These are phyloP conservation scores for Colletotrichum tofieldiae DNA, from an alignment of 2,329 filamentous ascomycete genomes.

Conservation along the genomic window DNA sequence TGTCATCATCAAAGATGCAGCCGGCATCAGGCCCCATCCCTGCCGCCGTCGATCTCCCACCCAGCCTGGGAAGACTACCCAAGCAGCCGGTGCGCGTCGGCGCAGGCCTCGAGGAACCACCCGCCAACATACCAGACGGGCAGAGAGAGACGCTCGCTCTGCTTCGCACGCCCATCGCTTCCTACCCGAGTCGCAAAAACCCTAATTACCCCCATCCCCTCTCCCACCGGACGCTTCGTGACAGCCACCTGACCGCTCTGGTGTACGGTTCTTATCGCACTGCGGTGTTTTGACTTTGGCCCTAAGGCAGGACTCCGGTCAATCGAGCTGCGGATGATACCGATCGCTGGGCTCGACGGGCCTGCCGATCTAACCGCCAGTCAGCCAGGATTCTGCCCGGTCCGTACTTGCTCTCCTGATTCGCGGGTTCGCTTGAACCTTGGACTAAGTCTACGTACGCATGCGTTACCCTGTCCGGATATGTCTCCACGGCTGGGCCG, in stretches of 20 bases:
- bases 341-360: slow-evolving; percentile 20
- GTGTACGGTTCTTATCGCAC: neutral
- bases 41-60: slow-evolving; percentile 12
- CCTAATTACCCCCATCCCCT: too few relatives aligned
- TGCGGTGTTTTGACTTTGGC: neutral
- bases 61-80: neutral
- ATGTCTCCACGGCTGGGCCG: neutral
- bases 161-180: neutral
- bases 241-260: neutral
- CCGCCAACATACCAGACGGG: slow-evolving; percentile 3
- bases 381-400: slow-evolving; percentile 5
- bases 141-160: neutral
- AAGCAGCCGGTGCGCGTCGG: slow-evolving; percentile 5
- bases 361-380: slow-evolving; percentile 16
- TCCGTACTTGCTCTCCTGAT: slow-evolving; percentile 6
- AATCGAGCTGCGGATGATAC: slow-evolving; percentile 1
- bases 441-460: neutral
- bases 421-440: neutral
- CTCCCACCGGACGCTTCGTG: neutral
- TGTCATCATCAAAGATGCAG: neutral
- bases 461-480: too few relatives aligned
- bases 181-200: neutral
- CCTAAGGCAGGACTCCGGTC: neutral
- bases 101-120: neutral
- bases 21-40: slow-evolving; percentile 11